Base-by-base conservation (phyloP, 495 filamentous ascomycete genomes). In the Bathelium albidoporum region DNA sequence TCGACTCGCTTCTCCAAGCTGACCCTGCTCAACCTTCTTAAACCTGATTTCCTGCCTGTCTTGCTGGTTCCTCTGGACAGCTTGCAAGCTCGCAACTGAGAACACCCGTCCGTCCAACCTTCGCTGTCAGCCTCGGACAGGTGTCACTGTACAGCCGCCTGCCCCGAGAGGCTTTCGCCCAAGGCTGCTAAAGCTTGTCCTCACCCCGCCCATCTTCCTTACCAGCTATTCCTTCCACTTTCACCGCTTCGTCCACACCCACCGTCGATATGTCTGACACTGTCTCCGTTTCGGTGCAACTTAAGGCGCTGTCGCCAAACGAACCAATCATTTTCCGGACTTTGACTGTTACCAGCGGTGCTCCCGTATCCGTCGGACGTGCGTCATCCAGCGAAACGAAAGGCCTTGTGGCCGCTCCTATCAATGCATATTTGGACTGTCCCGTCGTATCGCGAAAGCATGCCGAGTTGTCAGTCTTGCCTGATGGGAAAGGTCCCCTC, bases 361-460 rank as follows among this genome's bases (percentile, higher is more conserved):
- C 52, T n/a, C 39, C 32, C 12, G 59, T 79, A 45, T 63, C 75
- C 18, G 75, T 89, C 68, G 87, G 86, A 36, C 78, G 87, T 67
- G 76, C 83, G 16, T 89, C 86, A 1, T 84, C 83, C 65, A 82
- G 80, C 43, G 73, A 78, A 16, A 66, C 53, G 32, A 85, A 85
- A 72, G 78, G 80, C 60, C 75, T 86, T 11, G 43, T 73, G 10
- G 75, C 81, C 18, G 70, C 72, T 28, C 36, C 44, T 2, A 72
- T 85, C 61, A 96, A 95, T 75, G 87, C 78, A 11, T 89, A 83
- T 79, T 90, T 91, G 64, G 83, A 91, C 34, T 90, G 85, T 68
- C 83, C 89, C 0, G 89, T 95, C 28, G 87, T 96, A 81, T 94
- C 89, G 31, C 81, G 91, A 32, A 72, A 82, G 11, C 91, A 96